Evolutionary conservation across 345 rosid genomes (phyloP), one percentile per base, ranked within the genome.

Genomic region (Limnanthes douglasii): DNA sequence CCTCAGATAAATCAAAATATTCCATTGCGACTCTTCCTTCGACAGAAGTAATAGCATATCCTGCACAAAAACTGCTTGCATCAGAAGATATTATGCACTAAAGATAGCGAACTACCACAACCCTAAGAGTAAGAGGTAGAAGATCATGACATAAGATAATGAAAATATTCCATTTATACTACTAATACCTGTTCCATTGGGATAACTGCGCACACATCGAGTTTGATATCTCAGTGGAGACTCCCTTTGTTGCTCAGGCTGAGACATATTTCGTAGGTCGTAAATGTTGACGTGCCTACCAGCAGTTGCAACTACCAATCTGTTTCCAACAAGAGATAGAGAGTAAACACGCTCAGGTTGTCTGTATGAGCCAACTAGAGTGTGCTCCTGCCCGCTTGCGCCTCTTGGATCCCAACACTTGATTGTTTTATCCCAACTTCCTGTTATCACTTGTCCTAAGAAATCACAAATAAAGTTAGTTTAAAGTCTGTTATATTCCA

Each of bases 21-120:
- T 83, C 97, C 97, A 88, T 88, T n/a, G 97, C 78, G 30, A 88
- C 93, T 49, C 97, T 65, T 29, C 97, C 95, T 56, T 88, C 95
- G 43, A 88, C 95, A 28, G 92, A 88, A 57, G 95, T 88, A 36
- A 88, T 86, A 22, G 97, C 97, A 68, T 83, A 88, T 57, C 97
- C 97, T 88, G 78, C 66, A 69, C 15, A 64, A 5, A 10, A 24
- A 10, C 28, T 24, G n/a, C n/a, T n/a, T n/a, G n/a, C n/a, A n/a
- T n/a, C n/a, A n/a, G n/a, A n/a, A n/a, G n/a, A n/a, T n/a, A n/a
- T n/a, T n/a, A n/a, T n/a, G n/a, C n/a, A n/a, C n/a, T n/a, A n/a
- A n/a, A n/a, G n/a, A n/a, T n/a, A n/a, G n/a, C n/a, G n/a, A n/a
- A n/a, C n/a, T n/a, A n/a, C n/a, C n/a, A n/a, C n/a, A n/a, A n/a